Conservation (phyloP, 305 asterid species). For the Fraxinus greggii region DNA sequence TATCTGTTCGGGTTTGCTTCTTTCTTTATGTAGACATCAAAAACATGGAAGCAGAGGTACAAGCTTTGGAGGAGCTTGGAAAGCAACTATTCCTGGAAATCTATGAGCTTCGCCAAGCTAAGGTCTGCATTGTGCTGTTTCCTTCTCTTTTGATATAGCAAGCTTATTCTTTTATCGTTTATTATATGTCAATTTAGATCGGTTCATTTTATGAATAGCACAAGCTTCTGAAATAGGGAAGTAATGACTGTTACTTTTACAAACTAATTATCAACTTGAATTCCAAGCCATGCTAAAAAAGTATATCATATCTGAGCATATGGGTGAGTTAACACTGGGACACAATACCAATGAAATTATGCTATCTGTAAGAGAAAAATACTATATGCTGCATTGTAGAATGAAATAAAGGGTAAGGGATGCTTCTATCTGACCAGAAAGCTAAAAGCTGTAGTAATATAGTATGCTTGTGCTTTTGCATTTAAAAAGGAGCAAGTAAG, state of each 20-base stretch:
- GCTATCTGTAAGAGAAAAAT: neutral
- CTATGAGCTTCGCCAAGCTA: conserved; percentile 99
- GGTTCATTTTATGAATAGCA: neutral
- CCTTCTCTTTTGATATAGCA: conserved; percentile 17
- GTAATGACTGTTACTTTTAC: neutral
- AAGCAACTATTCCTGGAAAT: conserved; percentile 88
- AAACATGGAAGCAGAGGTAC: conserved; percentile 88
- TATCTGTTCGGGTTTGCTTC: conserved; percentile 17
- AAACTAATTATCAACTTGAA: neutral
- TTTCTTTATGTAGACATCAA: conserved; percentile 61
- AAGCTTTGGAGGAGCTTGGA: conserved; percentile 89
- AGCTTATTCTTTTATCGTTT: neutral
- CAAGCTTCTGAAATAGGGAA: neutral
- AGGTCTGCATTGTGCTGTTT: conserved; percentile 44
- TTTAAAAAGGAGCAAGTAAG: neutral
- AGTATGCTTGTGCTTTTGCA: neutral
- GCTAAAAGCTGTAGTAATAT: neutral
- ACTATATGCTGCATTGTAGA: neutral
- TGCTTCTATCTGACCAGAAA: neutral
- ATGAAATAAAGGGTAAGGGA: neutral
- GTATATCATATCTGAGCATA: neutral
- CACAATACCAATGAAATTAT: neutral
- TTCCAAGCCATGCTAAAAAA: neutral
- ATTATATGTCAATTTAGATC: neutral
- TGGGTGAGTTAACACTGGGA: neutral